Base-by-base conservation (phyloP, 495 filamentous ascomycete genomes). In the Daldinia vernicosa region DNA sequence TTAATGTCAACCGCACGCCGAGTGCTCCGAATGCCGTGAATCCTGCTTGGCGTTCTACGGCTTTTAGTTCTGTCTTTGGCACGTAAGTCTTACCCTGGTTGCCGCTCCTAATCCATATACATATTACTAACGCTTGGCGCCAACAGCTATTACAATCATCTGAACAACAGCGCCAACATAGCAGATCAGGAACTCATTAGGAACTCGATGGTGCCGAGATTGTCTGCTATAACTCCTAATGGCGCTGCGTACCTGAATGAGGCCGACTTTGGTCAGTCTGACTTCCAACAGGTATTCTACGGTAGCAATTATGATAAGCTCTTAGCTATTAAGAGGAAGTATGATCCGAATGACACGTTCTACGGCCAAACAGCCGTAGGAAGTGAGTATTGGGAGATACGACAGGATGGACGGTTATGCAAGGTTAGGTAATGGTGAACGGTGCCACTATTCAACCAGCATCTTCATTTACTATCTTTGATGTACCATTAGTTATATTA, bases 191-290 rank as follows among this genome's bases (percentile, higher is more conserved):
- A 35, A 35, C 33, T 35, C 12, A 35, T 35, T 1, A 12, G 85
- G 6, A 57, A 85, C 8, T 76, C 80, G 6, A 81, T 35, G 33
- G 77, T 86, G 40, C 84, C 85, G 1, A 63, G 72, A 27, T 62
- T 88, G 53, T 76, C 74, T 47, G 80, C 78, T 0, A 73, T 66
- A 6, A 75, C 74, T 4, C 81, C 80, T 0, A 60, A 64, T 30
- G 67, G 72, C 0, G 81, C 78, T 1, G 75, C 77, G 11, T 86
- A 84, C 70, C 66, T 84, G 35, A 83, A 84, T 69, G 84, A 86
- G 75, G 80, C 78, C 9, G 82, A 52, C 50, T 52, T 52, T 27
- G 17, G 22, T 3, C 50, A 52, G 50, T 24, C 24, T 27, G 3
- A 90, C 47, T 74, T 75, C 59, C 60, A 80, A 28, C 77, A 82